Evolutionary conservation across 1,139 yeast genomes (phyloP).

Genomic region (Yamadazyma taylorii): DNA sequence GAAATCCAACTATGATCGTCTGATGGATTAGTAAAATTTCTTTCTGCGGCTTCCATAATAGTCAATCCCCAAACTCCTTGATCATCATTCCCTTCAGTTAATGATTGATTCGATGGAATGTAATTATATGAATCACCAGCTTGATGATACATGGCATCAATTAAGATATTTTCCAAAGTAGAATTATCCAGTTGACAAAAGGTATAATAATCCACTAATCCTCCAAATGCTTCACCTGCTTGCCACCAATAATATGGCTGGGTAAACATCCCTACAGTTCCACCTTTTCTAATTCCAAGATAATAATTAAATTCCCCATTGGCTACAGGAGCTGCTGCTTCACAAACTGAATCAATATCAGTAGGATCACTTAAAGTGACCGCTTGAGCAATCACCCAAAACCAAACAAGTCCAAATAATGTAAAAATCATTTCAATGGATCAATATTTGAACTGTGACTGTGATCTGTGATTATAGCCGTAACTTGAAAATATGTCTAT

Average conservation of each 20-base stretch:
- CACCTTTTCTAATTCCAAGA: conserved; percentile 52
- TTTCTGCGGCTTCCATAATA: conserved; percentile 59
- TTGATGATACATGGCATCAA: conserved; percentile 49
- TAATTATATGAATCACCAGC: conserved; percentile 54
- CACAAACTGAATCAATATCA: conserved; percentile 41
- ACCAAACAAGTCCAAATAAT: too few relatives aligned
- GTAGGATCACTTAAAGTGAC: conserved; percentile 3
- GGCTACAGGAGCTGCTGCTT: conserved; percentile 47
- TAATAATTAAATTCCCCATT: conserved; percentile 61
- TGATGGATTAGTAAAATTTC: conserved; percentile 53
- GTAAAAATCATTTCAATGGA: too few relatives aligned
- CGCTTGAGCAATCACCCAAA: background rate
- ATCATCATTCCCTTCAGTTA: conserved; percentile 71
- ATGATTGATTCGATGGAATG: conserved; percentile 58
- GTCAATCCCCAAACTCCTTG: conserved; percentile 72
- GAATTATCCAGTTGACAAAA: conserved; percentile 46
- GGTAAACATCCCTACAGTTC: conserved; percentile 59
- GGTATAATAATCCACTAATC: conserved; percentile 52
- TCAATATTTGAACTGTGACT: too few relatives aligned
- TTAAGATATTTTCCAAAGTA: conserved; percentile 39
- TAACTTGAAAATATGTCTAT: too few relatives aligned
- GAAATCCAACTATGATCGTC: conserved; percentile 62
- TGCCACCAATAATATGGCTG: conserved; percentile 73
- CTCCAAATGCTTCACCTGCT: conserved; percentile 69
- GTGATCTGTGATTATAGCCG: too few relatives aligned